Percentiles rank a stretch among this genome's conserved stretches.
These are phyloP conservation scores for Tuber aestivum DNA, from an alignment of 495 filamentous ascomycete species.

Conservation along the genomic window DNA sequence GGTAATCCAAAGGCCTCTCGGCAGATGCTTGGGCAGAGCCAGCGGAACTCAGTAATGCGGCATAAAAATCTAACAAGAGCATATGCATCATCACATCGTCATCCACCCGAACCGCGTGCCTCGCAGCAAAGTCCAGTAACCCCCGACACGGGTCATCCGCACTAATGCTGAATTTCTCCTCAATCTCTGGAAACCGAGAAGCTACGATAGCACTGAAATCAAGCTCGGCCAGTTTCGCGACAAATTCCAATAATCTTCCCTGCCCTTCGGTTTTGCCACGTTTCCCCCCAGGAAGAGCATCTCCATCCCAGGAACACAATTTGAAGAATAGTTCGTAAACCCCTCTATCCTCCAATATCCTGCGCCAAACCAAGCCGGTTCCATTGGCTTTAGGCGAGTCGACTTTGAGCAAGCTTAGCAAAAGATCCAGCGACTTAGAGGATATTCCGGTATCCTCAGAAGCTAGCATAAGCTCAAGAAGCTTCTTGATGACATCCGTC, in stretches of 20 bases:
- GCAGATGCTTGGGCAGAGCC: slow-evolving; percentile 1
- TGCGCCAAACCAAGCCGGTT: slow-evolving; percentile 29
- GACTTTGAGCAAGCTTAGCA: slow-evolving; percentile 17
- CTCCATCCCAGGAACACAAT: slow-evolving; percentile 28
- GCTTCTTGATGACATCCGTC: slow-evolving; percentile 31
- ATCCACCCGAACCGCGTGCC: slow-evolving; percentile 17
- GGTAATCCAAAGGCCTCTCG: slow-evolving; percentile 22
- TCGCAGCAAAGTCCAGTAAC: slow-evolving; percentile 32
- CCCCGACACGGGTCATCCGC: slow-evolving; percentile 13
- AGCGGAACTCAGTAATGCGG: slow-evolving; percentile 17
- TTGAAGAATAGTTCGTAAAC: slow-evolving; percentile 34
- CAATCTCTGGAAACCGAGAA: slow-evolving; percentile 22
- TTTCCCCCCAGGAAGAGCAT: slow-evolving; percentile 21
- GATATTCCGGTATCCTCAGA: slow-evolving; percentile 24
- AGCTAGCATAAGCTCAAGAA: slow-evolving; percentile 22
- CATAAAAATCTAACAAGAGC: slow-evolving; percentile 35
- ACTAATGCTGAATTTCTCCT: slow-evolving; percentile 18
- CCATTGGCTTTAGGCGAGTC: slow-evolving; percentile 19
- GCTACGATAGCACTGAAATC: slow-evolving; percentile 24
- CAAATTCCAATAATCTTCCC: slow-evolving; percentile 27
- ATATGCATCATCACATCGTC: slow-evolving; percentile 41
- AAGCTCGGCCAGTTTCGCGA: slow-evolving; percentile 22
- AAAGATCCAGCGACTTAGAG: slow-evolving; percentile 21
- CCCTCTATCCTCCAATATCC: slow-evolving; percentile 28
- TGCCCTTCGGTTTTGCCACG: slow-evolving; percentile 27